Evolutionary conservation across 805 yeast species (phyloP).

Genomic region (Candida adriatica): DNA sequence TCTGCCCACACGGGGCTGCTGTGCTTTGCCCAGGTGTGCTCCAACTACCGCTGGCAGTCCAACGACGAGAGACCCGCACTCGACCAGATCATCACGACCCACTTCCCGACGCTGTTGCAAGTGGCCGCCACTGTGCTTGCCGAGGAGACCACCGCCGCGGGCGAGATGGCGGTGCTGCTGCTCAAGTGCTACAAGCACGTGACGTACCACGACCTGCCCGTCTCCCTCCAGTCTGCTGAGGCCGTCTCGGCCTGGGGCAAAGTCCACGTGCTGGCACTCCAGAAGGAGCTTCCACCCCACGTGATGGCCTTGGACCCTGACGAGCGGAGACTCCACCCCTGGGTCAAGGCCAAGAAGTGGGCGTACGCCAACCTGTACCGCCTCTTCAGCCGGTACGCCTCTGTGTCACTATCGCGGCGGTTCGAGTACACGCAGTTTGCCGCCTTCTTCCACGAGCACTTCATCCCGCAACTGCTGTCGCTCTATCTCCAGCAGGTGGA

Average conservation of each 20-base stretch:
- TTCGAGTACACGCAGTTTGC: slow-evolving; percentile 58
- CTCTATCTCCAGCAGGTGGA: slow-evolving; percentile 62
- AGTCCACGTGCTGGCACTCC: slow-evolving; percentile 64
- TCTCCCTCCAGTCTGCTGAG: slow-evolving; percentile 47
- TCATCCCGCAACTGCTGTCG: slow-evolving; percentile 67
- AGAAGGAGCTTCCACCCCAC: slow-evolving; percentile 48
- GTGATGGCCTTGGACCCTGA: slow-evolving; percentile 44
- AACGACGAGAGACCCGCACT: slow-evolving; percentile 48
- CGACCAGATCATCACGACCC: slow-evolving; percentile 45
- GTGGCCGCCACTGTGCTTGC: slow-evolving; percentile 53
- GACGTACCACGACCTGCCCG: slow-evolving; percentile 67
- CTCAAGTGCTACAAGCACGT: slow-evolving; percentile 75
- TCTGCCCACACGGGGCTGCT: slow-evolving; percentile 59
- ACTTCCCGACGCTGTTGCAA: slow-evolving; percentile 59
- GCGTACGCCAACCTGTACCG: slow-evolving; percentile 71
- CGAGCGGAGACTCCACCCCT: slow-evolving; percentile 46
- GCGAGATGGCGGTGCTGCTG: slow-evolving; percentile 69
- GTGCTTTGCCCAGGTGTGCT: slow-evolving; percentile 61
- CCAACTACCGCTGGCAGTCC: slow-evolving; percentile 64
- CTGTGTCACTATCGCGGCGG: slow-evolving; percentile 37
- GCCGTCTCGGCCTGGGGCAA: slow-evolving; percentile 62
- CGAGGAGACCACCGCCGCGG: slow-evolving; percentile 38
- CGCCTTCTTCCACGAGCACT: slow-evolving; percentile 42
- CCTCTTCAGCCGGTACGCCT: slow-evolving; percentile 65
- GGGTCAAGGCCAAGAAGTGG: slow-evolving; percentile 85